Base-by-base conservation (phyloP, 345 rosid genomes). In the Arabidopsis suecica region DNA sequence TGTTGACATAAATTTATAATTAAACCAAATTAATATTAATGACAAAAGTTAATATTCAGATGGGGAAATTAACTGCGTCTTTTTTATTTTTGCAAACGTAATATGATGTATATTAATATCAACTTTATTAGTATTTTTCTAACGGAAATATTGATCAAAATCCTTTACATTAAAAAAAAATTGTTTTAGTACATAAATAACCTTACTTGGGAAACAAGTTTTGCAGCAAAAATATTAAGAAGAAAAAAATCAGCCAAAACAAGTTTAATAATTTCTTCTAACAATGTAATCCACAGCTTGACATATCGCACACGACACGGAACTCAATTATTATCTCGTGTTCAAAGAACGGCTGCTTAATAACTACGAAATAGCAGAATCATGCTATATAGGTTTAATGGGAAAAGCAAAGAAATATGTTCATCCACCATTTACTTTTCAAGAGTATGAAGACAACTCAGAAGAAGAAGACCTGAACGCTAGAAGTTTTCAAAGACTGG, bases 401-500 rank as follows among this genome's bases (percentile, higher is more conserved):
- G 37, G 9, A 67, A 36, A 66, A 40, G 38, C 28, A 59, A 37
- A 54, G 56, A 57, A 64, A 44, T 42, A 53, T 61, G 64, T 61
- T 61, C 64, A 69, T 76, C 49, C 69, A 75, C 40, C 18, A 68
- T 40, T 40, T 60, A 30, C 61, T 50, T 75, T 42, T 69, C 40
- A 59, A 41, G 30, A 44, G 71, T 28, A 12, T 53, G 13, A 61
- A 54, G 12, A 69, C 12, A 49, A 63, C 51, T 78, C 77, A 78
- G 8, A 72, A 65, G 50, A 77, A 77, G 72, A 77, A 71, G 40
- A 93, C 95, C 50, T 79, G 83, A 75, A 90, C 76, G 36, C 95
- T 83, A 41, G 79, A 82, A 30, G 82, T 82, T 84, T 88, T 90
- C 80, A 82, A 82, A 73, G 85, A 72, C 84, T 84, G 91, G 70